Conservation (phyloP, 1,284 basidiomycete genomes). For the Trametes pubescens region DNA sequence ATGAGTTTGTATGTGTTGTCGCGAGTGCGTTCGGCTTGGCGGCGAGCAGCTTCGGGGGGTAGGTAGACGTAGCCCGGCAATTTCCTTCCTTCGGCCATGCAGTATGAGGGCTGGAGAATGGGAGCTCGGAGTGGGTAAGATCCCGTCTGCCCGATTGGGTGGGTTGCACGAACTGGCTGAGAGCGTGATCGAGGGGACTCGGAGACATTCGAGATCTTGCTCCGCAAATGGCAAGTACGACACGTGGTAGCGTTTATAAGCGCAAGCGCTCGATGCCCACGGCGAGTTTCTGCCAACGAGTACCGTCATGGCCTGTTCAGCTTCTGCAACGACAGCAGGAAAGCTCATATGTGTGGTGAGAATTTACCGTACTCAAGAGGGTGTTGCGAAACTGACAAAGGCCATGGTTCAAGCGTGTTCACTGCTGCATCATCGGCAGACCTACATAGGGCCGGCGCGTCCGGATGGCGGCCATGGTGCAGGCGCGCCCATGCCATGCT, state of each 20-base stretch:
- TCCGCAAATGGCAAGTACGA: not conserved
- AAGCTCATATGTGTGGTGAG: no score
- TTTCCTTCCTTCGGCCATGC: slow-evolving; percentile 4
- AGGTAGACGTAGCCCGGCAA: slow-evolving; percentile 2
- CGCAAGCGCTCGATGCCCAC: not conserved
- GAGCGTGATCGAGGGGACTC: not conserved
- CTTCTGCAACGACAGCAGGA: no score
- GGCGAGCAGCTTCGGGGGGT: not conserved
- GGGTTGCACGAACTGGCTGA: not conserved
- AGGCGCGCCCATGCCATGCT: no score
- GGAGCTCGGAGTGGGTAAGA: not conserved
- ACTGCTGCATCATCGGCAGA: no score
- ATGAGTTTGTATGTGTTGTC: not conserved
- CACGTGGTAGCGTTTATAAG: not conserved
- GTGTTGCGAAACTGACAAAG: no score
- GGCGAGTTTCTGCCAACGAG: not conserved
- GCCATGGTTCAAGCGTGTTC: no score
- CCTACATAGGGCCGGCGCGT: no score
- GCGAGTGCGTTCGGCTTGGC: slow-evolving; percentile 1
- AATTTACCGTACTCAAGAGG: no score
- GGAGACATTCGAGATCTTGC: not conserved
- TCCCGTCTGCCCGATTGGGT: not conserved
- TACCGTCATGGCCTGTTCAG: no score
- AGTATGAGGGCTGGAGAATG: not conserved
- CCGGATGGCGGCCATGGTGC: no score